These are phyloP conservation scores for Trametes versicolor DNA, from an alignment of 1,284 basidiomycete genomes.

Conservation along the genomic window DNA sequence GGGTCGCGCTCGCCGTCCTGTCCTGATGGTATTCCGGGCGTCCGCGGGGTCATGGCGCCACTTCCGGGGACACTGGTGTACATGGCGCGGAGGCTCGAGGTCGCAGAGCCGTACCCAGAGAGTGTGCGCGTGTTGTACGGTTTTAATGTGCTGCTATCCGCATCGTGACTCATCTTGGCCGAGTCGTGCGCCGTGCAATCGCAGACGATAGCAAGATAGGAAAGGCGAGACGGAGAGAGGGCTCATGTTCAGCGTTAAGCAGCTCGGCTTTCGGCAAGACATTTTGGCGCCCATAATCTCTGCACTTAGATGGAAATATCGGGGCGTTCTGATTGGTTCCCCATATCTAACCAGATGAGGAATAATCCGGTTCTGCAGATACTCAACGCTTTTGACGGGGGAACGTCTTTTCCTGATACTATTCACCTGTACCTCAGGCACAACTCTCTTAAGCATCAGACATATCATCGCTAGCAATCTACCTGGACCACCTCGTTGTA, in stretches of 20 bases:
- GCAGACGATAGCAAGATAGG: not conserved
- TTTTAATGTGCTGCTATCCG: constrained; percentile 4
- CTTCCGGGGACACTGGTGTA: constrained; percentile 24
- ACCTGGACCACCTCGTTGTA: too few relatives aligned
- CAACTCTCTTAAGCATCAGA: too few relatives aligned
- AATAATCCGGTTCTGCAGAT: not conserved
- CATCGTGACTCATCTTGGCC: constrained; percentile 8
- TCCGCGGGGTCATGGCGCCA: constrained; percentile 38
- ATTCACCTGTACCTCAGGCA: too few relatives aligned
- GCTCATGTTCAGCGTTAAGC: constrained; percentile 6
- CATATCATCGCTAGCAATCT: too few relatives aligned
- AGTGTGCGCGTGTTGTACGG: constrained; percentile 23
- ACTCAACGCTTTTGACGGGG: not conserved
- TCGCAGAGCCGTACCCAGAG: constrained; percentile 25
- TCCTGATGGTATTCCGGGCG: constrained; percentile 26
- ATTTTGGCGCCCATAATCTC: constrained; percentile 4
- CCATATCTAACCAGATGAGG: not conserved
- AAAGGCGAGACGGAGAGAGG: not conserved
- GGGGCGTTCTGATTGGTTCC: constrained; percentile 13
- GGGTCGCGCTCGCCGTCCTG: constrained; percentile 35
- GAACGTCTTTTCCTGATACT: too few relatives aligned
- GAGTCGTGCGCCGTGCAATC: not conserved
- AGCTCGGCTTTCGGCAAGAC: not conserved
- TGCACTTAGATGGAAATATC: not conserved
- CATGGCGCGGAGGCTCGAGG: constrained; percentile 20